A percentile compares a stretch with the other conserved stretches of the same genome.
These are phyloP conservation scores for Raddia distichophylla DNA, from an alignment of 176 grass and related monocot species.

Conservation along the genomic window DNA sequence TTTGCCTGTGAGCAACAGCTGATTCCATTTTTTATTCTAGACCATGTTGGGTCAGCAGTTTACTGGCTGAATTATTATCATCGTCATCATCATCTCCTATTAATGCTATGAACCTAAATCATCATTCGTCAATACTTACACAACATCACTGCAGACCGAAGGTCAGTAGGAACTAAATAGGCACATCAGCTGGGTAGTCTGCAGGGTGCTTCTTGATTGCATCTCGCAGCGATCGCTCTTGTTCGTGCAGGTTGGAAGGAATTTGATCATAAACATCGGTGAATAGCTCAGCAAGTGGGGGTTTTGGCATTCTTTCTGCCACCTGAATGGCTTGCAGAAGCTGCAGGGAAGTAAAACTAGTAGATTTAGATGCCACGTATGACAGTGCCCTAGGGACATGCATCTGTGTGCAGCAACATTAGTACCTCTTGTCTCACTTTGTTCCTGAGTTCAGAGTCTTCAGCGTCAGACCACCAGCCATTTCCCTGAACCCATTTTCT, in stretches of 20 bases:
- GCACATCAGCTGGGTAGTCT: constrained; percentile 82
- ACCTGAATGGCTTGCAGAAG: constrained; percentile 86
- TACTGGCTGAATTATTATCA: neutral
- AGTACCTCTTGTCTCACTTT: constrained; percentile 79
- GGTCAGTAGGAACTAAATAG: constrained; percentile 45
- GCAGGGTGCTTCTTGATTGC: constrained; percentile 69
- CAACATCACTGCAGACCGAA: neutral
- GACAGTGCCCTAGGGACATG: neutral
- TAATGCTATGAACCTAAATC: constrained; percentile 32
- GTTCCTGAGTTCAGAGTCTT: constrained; percentile 78
- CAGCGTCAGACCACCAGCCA: constrained; percentile 83
- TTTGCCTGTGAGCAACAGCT: neutral
- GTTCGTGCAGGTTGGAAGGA: constrained; percentile 75
- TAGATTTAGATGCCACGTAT: constrained; percentile 15
- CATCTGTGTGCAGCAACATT: constrained; percentile 2
- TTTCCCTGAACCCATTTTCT: constrained; percentile 95
- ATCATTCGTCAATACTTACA: constrained; percentile 37
- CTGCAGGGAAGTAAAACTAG: constrained; percentile 44
- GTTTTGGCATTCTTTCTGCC: constrained; percentile 78
- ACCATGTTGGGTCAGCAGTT: constrained; percentile 31
- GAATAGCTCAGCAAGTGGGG: constrained; percentile 69
- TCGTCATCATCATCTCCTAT: constrained; percentile 9
- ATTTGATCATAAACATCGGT: constrained; percentile 85
- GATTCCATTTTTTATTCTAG: neutral
- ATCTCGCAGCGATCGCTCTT: constrained; percentile 65